Evolutionary conservation across 176 grass and related monocot species (phyloP).

Genomic region (Aegilops umbellulata): DNA sequence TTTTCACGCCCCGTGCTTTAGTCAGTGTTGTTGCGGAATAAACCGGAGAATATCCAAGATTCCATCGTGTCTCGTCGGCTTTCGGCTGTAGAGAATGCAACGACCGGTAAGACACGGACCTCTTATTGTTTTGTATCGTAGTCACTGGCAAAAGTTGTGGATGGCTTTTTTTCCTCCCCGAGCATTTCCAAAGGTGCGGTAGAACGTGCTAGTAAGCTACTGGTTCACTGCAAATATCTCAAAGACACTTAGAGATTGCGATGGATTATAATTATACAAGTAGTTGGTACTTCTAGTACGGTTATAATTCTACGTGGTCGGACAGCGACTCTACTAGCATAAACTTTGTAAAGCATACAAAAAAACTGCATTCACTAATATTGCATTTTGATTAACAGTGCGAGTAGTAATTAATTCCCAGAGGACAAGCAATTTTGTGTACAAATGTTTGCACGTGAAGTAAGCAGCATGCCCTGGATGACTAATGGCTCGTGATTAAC

Average conservation of each 20-base stretch:
- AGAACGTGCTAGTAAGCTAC: slow-evolving; percentile 13
- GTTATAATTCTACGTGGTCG: too few species aligned
- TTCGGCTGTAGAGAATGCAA: slow-evolving; percentile 13
- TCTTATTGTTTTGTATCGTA: not conserved
- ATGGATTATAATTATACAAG: not conserved
- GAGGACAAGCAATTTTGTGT: too few species aligned
- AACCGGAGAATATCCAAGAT: slow-evolving; percentile 36
- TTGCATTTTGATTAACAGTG: too few species aligned
- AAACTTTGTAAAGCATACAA: too few species aligned
- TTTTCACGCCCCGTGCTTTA: not conserved
- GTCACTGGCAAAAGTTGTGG: slow-evolving; percentile 16
- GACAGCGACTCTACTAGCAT: too few species aligned
- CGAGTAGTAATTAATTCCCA: too few species aligned
- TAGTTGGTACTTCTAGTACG: not conserved
- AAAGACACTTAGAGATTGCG: not conserved
- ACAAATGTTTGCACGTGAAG: too few species aligned
- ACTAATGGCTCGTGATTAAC: too few species aligned
- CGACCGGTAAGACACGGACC: not conserved
- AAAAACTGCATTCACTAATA: too few species aligned
- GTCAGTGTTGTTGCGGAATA: slow-evolving; percentile 30
- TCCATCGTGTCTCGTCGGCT: slow-evolving; percentile 13
- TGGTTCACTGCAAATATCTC: slow-evolving; percentile 28
- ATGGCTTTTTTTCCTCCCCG: not conserved
- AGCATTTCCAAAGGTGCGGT: slow-evolving; percentile 21
- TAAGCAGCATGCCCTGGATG: too few species aligned